phyloP scores from a whole-genome alignment of 371 early-diverging fungal genomes.

The Mucor indicus region DNA sequence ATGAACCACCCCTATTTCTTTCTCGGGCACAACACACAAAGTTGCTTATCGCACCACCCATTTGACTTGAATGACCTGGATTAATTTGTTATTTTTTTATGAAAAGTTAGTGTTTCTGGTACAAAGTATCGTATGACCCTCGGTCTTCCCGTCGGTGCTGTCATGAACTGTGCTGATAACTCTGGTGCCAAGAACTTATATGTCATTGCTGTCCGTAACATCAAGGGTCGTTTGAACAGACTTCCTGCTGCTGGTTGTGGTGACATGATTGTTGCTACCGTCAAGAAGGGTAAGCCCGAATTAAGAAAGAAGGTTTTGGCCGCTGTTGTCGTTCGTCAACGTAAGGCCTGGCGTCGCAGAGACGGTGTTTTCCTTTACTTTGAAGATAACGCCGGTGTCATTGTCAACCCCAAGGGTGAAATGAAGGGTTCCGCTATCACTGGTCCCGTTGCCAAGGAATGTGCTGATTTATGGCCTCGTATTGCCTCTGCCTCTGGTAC shows the following conservation, averaged over 20 bases:
- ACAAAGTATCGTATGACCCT: constrained; percentile 99
- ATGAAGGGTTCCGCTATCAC: constrained; percentile 99
- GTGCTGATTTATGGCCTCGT: constrained; percentile 99
- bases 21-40: too few species aligned
- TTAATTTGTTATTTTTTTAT: background rate
- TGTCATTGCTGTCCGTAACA: constrained; percentile 98
- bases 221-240: constrained; percentile 97
- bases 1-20: too few species aligned
- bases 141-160: constrained; percentile 99
- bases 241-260: constrained; percentile 99
- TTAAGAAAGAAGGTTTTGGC: constrained; percentile 99
- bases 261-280: constrained; percentile 99
- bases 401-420: constrained; percentile 96
- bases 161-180: constrained; percentile 99
- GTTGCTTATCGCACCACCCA: too few species aligned
- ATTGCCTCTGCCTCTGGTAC: constrained; percentile 98
- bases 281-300: constrained; percentile 99
- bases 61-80: too few species aligned
- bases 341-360: constrained; percentile 99
- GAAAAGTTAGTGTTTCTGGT: constrained; percentile 74
- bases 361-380: constrained; percentile 99
- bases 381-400: constrained; percentile 76
- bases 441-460: constrained; percentile 99
- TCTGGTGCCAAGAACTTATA: constrained; percentile 99
- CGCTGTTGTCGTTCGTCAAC: constrained; percentile 99